phyloP scores from a whole-genome alignment of 139 green algal genomes.

The Micractinium conductrix region DNA sequence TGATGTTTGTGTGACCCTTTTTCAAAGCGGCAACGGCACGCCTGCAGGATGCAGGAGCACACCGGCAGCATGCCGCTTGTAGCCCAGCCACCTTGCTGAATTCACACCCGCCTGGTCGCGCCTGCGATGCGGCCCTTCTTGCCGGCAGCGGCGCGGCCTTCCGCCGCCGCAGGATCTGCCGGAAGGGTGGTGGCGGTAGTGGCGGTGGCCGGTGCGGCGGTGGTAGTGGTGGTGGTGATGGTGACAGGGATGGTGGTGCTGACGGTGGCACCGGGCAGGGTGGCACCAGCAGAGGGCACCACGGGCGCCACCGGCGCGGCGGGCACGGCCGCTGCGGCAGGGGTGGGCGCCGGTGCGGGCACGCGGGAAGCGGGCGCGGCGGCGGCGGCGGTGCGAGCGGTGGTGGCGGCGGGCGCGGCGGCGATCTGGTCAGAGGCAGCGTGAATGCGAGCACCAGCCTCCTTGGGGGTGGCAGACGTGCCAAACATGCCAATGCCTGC shows the following conservation, averaged over 20 bases:
- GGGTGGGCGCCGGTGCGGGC: not conserved
- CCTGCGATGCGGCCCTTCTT: no score
- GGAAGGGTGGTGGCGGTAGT: no score
- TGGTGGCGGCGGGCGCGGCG: not conserved
- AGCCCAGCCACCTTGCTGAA: no score
- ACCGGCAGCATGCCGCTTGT: no score
- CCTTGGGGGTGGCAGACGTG: not conserved
- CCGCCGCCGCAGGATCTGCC: not conserved
- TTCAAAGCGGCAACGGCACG: no score
- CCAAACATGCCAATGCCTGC: constrained; percentile 1
- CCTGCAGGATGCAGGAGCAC: no score
- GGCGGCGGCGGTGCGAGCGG: not conserved
- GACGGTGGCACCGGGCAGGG: not conserved
- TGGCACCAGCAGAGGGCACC: not conserved
- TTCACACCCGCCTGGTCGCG: no score
- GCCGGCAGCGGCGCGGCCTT: not conserved
- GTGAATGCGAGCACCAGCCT: not conserved
- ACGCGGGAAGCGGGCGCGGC: no score
- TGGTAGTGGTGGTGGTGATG: constrained; percentile 6
- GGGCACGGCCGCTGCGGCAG: not conserved
- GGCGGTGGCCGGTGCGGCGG: not conserved
- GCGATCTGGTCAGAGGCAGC: not conserved
- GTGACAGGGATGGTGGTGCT: not conserved
- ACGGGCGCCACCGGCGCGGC: not conserved
- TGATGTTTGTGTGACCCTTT: no score